A percentile compares a stretch with the other conserved stretches of the same genome.
phyloP scores from a whole-genome alignment of 345 rosid species.

The Turritis glabra region DNA sequence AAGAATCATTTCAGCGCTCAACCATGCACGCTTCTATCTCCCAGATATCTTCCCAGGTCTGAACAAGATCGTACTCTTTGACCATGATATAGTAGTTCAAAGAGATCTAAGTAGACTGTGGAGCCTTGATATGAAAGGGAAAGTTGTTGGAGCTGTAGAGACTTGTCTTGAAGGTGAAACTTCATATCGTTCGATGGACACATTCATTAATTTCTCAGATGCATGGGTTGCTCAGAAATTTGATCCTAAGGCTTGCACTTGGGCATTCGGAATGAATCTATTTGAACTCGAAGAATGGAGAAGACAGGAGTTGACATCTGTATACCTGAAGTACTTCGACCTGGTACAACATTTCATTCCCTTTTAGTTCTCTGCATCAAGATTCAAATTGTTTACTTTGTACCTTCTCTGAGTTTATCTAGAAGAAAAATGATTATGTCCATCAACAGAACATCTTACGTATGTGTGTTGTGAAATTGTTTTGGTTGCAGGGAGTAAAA shows the following conservation, averaged over 20 bases:
- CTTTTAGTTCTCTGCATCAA: conserved; percentile 4
- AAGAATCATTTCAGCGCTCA: conserved; percentile 63
- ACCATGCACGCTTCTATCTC: conserved; percentile 83
- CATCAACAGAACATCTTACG: not conserved
- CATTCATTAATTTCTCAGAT: conserved; percentile 68
- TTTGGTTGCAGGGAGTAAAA: conserved; percentile 50
- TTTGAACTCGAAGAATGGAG: conserved; percentile 87
- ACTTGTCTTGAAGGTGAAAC: conserved; percentile 67
- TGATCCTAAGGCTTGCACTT: conserved; percentile 73
- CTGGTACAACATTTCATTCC: conserved; percentile 48
- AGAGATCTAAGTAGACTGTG: conserved; percentile 69
- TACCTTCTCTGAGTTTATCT: not conserved
- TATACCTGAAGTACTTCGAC: conserved; percentile 53
- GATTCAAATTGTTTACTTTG: not conserved
- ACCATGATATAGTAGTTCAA: conserved; percentile 92
- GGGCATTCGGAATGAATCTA: conserved; percentile 95
- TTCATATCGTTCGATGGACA: conserved; percentile 59
- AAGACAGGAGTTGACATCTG: conserved; percentile 52
- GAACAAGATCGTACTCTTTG: conserved; percentile 73
- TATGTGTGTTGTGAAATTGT: not conserved
- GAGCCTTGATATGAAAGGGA: conserved; percentile 74
- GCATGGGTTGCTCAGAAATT: conserved; percentile 58
- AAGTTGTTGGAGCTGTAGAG: conserved; percentile 88
- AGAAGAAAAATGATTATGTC: not conserved
- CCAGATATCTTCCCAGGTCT: conserved; percentile 74